A percentile compares a stretch with the other conserved stretches of the same genome.
phyloP scores from a whole-genome alignment of 176 grass and related monocot genomes.

The Chrysopogon serrulatus region DNA sequence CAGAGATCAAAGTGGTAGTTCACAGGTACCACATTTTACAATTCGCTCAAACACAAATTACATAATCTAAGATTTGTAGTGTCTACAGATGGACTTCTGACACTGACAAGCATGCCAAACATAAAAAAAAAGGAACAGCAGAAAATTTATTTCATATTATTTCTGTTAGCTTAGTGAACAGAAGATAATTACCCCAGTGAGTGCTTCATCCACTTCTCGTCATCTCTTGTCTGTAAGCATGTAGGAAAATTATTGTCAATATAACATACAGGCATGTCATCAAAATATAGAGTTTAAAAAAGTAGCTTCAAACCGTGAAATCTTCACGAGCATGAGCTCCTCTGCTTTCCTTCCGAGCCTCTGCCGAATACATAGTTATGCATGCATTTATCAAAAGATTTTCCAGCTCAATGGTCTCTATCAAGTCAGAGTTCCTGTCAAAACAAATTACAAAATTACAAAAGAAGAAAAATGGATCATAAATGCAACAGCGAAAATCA shows the following conservation, averaged over 20 bases:
- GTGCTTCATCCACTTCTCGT: conserved; percentile 82
- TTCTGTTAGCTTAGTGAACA: conserved; percentile 5
- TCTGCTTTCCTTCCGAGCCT: conserved; percentile 94
- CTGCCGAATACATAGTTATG: conserved; percentile 91
- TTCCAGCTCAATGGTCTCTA: conserved; percentile 91
- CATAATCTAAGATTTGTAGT: not conserved
- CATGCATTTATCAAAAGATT: conserved; percentile 95
- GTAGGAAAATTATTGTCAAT: not conserved
- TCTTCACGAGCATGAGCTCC: conserved; percentile 97
- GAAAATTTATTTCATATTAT: not conserved
- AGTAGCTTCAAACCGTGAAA: conserved; percentile 61
- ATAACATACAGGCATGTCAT: not conserved
- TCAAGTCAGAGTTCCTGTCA: conserved; percentile 88
- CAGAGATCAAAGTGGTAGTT: not conserved
- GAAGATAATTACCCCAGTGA: conserved; percentile 60
- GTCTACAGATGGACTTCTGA: not conserved
- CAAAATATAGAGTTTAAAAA: not conserved
- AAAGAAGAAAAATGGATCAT: conserved; percentile 6
- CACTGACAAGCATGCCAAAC: not conserved
- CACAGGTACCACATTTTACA: not conserved
- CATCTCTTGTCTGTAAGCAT: conserved; percentile 79
- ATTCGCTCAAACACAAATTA: not conserved
- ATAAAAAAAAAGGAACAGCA: too few relatives aligned
- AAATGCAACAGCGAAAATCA: conserved; percentile 18
- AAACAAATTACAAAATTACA: conserved; percentile 20